A percentile compares a stretch with the other conserved stretches of the same genome.
phyloP scores from a whole-genome alignment of 1,139 yeast genomes.

The Debaryomyces robertsiae region DNA sequence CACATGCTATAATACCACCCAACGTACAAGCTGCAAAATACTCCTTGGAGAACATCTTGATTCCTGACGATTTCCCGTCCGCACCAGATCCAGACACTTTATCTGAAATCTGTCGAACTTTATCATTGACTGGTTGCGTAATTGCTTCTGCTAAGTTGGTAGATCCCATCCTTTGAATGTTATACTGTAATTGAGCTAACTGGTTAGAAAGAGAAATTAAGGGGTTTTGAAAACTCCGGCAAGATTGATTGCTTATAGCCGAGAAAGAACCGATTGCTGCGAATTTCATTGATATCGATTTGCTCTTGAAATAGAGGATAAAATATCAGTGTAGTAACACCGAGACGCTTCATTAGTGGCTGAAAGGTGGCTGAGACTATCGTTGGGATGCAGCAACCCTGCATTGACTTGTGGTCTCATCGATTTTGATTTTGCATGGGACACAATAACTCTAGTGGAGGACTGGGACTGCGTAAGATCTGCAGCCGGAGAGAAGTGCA shows the following conservation, averaged over 20 bases:
- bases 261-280: background rate
- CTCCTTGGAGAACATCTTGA: slow-evolving; percentile 64
- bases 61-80: slow-evolving; percentile 23
- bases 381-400: no score
- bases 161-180: slow-evolving; percentile 14
- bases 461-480: no score
- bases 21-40: slow-evolving; percentile 82
- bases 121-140: slow-evolving; percentile 36
- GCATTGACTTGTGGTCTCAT: no score
- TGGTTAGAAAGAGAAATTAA: background rate
- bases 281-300: no score
- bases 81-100: slow-evolving; percentile 17
- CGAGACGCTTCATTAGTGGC: no score
- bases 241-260: background rate
- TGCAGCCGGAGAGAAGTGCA: no score
- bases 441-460: no score
- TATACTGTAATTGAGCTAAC: background rate
- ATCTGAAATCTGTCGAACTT: slow-evolving; percentile 23
- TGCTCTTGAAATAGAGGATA: no score
- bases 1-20: slow-evolving; percentile 92
- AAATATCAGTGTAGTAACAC: no score
- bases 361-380: no score
- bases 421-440: no score
- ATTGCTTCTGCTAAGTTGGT: slow-evolving; percentile 31
- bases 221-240: background rate